Percentiles rank a stretch among this genome's conserved stretches.
Conservation (phyloP, 257 asterid species). For the Solanum raphanifolium region DNA sequence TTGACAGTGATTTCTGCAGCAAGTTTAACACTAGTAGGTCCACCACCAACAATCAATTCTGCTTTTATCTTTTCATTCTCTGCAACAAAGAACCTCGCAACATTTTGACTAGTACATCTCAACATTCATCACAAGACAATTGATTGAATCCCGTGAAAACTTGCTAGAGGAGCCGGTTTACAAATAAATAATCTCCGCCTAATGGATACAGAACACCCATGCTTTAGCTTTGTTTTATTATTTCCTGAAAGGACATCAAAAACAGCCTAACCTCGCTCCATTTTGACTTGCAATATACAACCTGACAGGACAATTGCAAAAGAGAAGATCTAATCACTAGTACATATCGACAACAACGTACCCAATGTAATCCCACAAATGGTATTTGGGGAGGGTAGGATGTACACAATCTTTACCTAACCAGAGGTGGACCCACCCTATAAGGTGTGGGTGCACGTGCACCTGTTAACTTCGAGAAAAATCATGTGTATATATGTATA, state of each 20-base stretch:
- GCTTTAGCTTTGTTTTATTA: not conserved
- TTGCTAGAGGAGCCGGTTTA: not conserved
- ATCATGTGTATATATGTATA: no score
- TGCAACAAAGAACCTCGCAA: slow-evolving; percentile 5
- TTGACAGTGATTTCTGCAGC: no score
- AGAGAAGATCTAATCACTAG: not conserved
- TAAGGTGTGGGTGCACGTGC: no score
- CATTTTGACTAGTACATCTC: not conserved
- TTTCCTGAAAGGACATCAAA: not conserved
- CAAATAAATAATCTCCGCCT: not conserved
- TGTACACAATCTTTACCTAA: no score
- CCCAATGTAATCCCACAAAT: no score
- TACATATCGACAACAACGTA: no score
- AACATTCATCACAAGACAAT: not conserved
- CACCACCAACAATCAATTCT: slow-evolving; percentile 69
- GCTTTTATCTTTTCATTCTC: slow-evolving; percentile 53
- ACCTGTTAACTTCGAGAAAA: no score
- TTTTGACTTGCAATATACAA: not conserved
- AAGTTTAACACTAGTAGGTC: slow-evolving; percentile 34
- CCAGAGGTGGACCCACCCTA: no score
- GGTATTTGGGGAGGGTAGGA: no score
- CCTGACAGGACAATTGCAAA: not conserved
- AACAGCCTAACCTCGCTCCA: no score
- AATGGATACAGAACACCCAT: not conserved
- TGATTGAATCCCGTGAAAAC: not conserved